A percentile compares a stretch with the other conserved stretches of the same genome.
These are phyloP conservation scores for Malassezia cuniculi DNA, from an alignment of 1,284 basidiomycete genomes.

Conservation along the genomic window DNA sequence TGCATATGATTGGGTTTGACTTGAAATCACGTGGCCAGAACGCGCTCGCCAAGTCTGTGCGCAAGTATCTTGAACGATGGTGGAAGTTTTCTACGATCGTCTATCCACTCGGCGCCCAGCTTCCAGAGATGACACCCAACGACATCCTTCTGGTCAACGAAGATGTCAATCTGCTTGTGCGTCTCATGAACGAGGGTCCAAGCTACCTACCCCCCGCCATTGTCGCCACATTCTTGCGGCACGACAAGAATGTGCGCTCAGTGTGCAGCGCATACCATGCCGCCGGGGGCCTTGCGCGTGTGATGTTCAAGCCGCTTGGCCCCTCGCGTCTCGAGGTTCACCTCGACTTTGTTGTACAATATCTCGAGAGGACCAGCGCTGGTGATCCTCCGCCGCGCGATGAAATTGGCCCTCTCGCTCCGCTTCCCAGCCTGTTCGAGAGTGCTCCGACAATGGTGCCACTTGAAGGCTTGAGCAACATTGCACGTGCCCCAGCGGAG, in stretches of 20 bases:
- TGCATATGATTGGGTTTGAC: slow-evolving; percentile 66
- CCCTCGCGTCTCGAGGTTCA: slow-evolving; percentile 61
- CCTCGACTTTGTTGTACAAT: slow-evolving; percentile 60
- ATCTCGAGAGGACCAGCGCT: slow-evolving; percentile 45
- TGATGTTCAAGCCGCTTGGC: slow-evolving; percentile 78
- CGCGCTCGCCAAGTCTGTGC: slow-evolving; percentile 56
- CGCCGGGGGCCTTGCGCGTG: slow-evolving; percentile 71
- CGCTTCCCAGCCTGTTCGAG: slow-evolving; percentile 14
- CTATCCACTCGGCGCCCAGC: background rate
- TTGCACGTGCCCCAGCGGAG: too few species aligned
- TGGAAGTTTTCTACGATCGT: slow-evolving; percentile 57
- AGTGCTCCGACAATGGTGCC: background rate
- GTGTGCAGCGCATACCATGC: slow-evolving; percentile 59
- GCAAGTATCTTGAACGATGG: slow-evolving; percentile 59
- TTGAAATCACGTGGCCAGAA: slow-evolving; percentile 54
- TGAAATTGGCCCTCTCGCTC: slow-evolving; percentile 26
- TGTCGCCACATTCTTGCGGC: slow-evolving; percentile 59
- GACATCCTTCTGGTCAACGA: slow-evolving; percentile 77
- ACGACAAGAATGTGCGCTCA: slow-evolving; percentile 54
- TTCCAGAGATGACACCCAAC: too few species aligned
- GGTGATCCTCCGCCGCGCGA: slow-evolving; percentile 22
- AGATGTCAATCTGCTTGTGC: slow-evolving; percentile 50
- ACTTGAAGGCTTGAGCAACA: background rate
- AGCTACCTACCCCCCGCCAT: slow-evolving; percentile 55
- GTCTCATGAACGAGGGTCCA: slow-evolving; percentile 12